These are phyloP conservation scores for Sporormia fimetaria DNA, from an alignment of 495 filamentous ascomycete species.

Conservation along the genomic window DNA sequence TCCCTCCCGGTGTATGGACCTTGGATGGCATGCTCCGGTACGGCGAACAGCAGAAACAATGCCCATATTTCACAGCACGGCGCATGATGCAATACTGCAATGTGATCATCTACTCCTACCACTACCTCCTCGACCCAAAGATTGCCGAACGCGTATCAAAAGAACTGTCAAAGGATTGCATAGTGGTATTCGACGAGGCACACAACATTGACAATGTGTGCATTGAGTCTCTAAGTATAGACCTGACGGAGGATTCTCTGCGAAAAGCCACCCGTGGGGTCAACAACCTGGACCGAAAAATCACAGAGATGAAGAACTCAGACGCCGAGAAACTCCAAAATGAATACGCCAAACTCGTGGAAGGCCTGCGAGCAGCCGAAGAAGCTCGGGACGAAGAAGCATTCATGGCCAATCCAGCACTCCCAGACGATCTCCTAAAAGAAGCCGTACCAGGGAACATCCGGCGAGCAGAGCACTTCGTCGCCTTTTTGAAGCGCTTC, in stretches of 20 bases:
- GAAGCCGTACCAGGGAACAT: conserved; percentile 98
- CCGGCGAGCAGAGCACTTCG: conserved; percentile 88
- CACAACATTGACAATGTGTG: conserved; percentile 99
- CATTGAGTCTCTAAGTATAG: conserved; percentile 93
- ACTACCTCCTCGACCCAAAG: conserved; percentile 95
- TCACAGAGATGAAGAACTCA: conserved; percentile 81
- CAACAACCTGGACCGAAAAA: conserved; percentile 77
- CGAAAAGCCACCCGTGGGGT: conserved; percentile 81
- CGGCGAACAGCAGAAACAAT: conserved; percentile 91
- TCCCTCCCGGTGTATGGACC: conserved; percentile 91
- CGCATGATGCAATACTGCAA: conserved; percentile 99
- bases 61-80: conserved; percentile 90
- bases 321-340: conserved; percentile 88
- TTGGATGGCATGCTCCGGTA: conserved; percentile 80
- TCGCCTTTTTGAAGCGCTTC: conserved; percentile 88
- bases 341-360: conserved; percentile 92
- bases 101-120: conserved; percentile 98
- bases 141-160: conserved; percentile 95
- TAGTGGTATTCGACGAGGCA: conserved; percentile 97
- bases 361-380: conserved; percentile 78
- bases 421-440: conserved; percentile 72
- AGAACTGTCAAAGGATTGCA: conserved; percentile 95
- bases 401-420: conserved; percentile 89
- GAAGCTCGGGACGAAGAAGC: conserved; percentile 83
- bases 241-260: conserved; percentile 88